A percentile compares a stretch with the other conserved stretches of the same genome.
These are phyloP conservation scores for Vigna trinervia DNA, from an alignment of 306 rosid genomes.

Conservation along the genomic window DNA sequence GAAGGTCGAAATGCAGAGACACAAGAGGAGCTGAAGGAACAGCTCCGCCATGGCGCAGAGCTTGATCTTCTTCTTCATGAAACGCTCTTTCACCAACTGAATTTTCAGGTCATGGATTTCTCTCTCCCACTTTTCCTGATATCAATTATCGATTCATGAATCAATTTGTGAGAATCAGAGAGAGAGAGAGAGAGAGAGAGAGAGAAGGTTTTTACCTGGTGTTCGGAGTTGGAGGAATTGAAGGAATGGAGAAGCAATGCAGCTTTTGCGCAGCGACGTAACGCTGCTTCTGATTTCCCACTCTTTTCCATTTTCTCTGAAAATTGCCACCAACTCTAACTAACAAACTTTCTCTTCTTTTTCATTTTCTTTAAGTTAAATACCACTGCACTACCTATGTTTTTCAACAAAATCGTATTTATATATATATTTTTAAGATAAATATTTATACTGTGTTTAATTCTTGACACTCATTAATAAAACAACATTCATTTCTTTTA, in stretches of 20 bases:
- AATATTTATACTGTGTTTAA: no score
- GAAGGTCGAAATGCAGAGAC: slow-evolving; percentile 51
- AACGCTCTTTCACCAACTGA: slow-evolving; percentile 54
- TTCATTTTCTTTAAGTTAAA: no score
- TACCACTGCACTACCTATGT: no score
- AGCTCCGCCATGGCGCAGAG: slow-evolving; percentile 54
- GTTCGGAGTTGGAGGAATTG: slow-evolving; percentile 44
- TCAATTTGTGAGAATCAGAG: background rate
- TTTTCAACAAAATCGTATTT: no score
- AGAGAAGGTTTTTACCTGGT: slow-evolving; percentile 28
- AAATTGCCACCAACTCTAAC: background rate
- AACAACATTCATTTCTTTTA: no score
- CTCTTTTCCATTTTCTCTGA: slow-evolving; percentile 42
- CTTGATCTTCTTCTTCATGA: slow-evolving; percentile 57
- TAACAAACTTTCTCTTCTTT: background rate
- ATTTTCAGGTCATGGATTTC: slow-evolving; percentile 57
- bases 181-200: background rate
- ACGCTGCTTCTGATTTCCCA: slow-evolving; percentile 39
- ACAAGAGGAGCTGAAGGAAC: slow-evolving; percentile 49
- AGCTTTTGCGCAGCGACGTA: slow-evolving; percentile 65
- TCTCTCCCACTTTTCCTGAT: slow-evolving; percentile 50
- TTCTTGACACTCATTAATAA: no score
- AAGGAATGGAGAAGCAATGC: slow-evolving; percentile 57
- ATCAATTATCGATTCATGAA: slow-evolving; percentile 4
- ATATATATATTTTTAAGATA: no score